Base-by-base conservation (phyloP, 2,329 filamentous ascomycete genomes). In the Cladosporium sp. region DNA sequence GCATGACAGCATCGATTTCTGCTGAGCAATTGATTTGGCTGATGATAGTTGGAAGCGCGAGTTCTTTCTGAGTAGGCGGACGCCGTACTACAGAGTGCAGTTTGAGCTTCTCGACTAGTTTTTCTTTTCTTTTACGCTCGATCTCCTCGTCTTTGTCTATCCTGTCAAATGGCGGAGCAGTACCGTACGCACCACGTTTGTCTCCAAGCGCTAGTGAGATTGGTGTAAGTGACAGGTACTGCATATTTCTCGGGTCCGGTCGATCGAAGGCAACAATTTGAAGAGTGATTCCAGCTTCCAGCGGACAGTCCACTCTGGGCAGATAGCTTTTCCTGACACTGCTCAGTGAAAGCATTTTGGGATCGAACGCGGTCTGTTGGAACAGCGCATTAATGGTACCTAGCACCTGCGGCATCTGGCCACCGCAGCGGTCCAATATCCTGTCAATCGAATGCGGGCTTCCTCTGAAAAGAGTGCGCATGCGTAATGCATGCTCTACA, bases 21-120 rank as follows among this genome's bases (percentile, higher is more conserved):
- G 89, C 93, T 0, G 93, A 92, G 84, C 95, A 99, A 74, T 99
- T 99, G 76, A 98, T 90, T 79, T 98, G 94, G 72, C 93, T 92
- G 70, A 97, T 86, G 66, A 98, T 93, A 65, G 87, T 88, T 5
- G 89, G 85, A 32, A 99, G 82, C 1, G 91, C 90, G 67, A 88
- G 85, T 76, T 99, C 95, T 73, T 97, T 94, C 66, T 89, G 86
- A 1, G 94, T 95, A 2, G 89, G 87, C 2, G 86, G 81, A 74
- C 91, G 91, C 70, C 88, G 88, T 63, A 91, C 82, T 5, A 99
- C 92, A 1, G 91, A 94, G 77, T 99, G 96, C 69, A 92, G 84
- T 74, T 90, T 92, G 58, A 98, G 81, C 78, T 98, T 98, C 70
- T 96, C 88, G 5, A 95, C 88, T 48, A 99, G 81, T 63, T 85